Base-by-base conservation (phyloP, 768 basidiomycete genomes). In the Termitomyces sp. region DNA sequence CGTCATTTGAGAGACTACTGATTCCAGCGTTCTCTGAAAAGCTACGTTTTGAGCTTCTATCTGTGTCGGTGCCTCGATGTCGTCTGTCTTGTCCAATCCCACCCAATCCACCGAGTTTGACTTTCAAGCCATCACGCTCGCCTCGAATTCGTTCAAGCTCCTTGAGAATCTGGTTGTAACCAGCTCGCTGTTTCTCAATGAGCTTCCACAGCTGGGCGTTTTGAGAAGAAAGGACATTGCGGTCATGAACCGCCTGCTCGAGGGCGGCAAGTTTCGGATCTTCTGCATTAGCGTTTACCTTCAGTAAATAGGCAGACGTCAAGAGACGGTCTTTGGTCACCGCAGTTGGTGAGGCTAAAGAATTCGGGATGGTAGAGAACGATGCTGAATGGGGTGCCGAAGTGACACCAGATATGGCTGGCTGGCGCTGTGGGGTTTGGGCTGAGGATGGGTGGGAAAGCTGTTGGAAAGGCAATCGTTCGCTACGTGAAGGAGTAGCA, bases 121-220 rank as follows among this genome's bases (percentile, higher is more conserved):
- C 68, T 68, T 76, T 87, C 75, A 78, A 88, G 9, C 77, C 67
- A 65, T 94, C 93, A 17, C 94, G 81, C 68, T 96, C 94, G 11
- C 75, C 75, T 14, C 94, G 79, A 50, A 96, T 81, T 54, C 94
- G 83, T 62, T 95, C 93, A 44, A 92, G 78, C 63, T 96, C 92
- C 72, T 90, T 90, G 68, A 88, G 75, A 54, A 91, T 82, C 55
- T 88, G 84, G 58, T 81, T 83, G 67, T 90, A 90, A n/a, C 85
- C 89, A 21, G 82, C 71, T 54, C 91, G 82, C 69, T 94, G 91
- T 69, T 94, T 95, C 78, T 95, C 92, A 67, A 96, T 87, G 60
- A 95, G 80, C 70, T 94, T 95, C 94, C 94, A 96, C 21, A 96
- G 83, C 72, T 95, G 92, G 15, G 85, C 74, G 68, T 96, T 96